A percentile compares a stretch with the other conserved stretches of the same genome.
These are phyloP conservation scores for Mycena vulgaris DNA, from an alignment of 768 basidiomycete species.

Conservation along the genomic window DNA sequence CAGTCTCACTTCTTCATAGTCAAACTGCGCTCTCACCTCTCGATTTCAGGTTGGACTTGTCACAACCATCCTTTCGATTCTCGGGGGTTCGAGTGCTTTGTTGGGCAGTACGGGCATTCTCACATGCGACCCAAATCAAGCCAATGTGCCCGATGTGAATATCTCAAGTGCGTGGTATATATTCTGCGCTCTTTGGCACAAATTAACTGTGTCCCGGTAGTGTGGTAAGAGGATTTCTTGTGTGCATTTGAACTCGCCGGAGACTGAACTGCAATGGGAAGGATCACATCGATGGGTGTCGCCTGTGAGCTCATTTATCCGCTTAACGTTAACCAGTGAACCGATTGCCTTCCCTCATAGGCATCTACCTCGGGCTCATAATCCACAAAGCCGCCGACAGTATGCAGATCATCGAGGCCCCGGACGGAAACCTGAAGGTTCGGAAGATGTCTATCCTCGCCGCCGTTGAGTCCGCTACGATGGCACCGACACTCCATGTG, in stretches of 20 bases:
- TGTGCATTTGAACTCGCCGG: background rate
- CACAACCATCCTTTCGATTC: constrained; percentile 17
- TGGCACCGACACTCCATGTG: constrained; percentile 8
- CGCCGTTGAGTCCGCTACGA: background rate
- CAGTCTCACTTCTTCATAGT: background rate
- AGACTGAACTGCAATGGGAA: background rate
- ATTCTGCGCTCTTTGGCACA: background rate
- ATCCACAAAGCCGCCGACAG: background rate
- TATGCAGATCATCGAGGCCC: background rate
- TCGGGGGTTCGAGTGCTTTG: background rate
- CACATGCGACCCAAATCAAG: background rate
- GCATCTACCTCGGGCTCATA: constrained; percentile 23
- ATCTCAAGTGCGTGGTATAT: constrained; percentile 16
- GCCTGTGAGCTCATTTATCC: constrained; percentile 8
- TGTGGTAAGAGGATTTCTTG: constrained; percentile 10
- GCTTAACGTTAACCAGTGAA: no score
- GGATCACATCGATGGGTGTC: constrained; percentile 24
- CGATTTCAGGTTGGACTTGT: constrained; percentile 9
- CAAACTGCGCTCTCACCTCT: background rate
- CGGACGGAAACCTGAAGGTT: background rate
- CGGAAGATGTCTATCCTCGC: background rate
- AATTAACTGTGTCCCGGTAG: background rate
- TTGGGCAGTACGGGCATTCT: constrained; percentile 14
- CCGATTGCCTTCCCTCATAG: constrained; percentile 1
- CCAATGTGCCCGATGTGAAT: constrained; percentile 24